Evolutionary conservation across 2,329 filamentous ascomycete genomes (phyloP).

Genomic region (Colletotrichum siamense): DNA sequence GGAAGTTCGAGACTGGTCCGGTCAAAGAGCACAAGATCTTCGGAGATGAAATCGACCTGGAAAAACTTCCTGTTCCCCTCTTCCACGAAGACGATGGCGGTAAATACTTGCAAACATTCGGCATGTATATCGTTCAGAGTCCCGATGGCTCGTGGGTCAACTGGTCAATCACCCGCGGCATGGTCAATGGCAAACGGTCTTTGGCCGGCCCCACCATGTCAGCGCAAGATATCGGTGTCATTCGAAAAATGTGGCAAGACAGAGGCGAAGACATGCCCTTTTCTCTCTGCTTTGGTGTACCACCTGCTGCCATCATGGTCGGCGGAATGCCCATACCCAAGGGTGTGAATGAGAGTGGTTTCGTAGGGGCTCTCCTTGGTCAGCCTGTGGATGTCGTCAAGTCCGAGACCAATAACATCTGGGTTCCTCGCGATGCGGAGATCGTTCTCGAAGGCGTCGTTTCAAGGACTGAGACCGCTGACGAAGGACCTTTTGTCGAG

Average conservation of each 20-base stretch:
- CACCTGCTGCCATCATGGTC: conserved; percentile 54
- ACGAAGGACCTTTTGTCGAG: conserved; percentile 55
- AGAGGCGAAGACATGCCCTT: conserved; percentile 48
- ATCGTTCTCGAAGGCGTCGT: conserved; percentile 56
- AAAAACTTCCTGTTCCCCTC: conserved; percentile 43
- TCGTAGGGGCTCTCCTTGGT: conserved; percentile 52
- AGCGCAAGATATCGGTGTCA: conserved; percentile 51
- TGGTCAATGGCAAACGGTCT: conserved; percentile 49
- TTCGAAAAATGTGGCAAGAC: conserved; percentile 51
- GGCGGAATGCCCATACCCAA: conserved; percentile 52
- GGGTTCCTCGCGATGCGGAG: conserved; percentile 54
- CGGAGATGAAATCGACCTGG: conserved; percentile 46
- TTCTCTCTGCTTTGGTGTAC: conserved; percentile 52
- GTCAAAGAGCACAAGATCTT: conserved; percentile 47
- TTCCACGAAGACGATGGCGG: conserved; percentile 52
- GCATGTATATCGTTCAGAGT: conserved; percentile 51
- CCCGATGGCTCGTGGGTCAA: conserved; percentile 52
- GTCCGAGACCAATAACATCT: conserved; percentile 53
- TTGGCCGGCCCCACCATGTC: conserved; percentile 45
- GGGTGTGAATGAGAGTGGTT: conserved; percentile 51
- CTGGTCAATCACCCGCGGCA: conserved; percentile 49
- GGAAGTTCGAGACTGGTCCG: conserved; percentile 32
- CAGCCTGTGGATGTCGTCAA: conserved; percentile 51
- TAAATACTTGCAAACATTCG: conserved; percentile 55
- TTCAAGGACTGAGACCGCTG: conserved; percentile 45